These are phyloP conservation scores for Rubroboletus pulcherrimus DNA, from an alignment of 768 basidiomycete genomes.

Conservation along the genomic window DNA sequence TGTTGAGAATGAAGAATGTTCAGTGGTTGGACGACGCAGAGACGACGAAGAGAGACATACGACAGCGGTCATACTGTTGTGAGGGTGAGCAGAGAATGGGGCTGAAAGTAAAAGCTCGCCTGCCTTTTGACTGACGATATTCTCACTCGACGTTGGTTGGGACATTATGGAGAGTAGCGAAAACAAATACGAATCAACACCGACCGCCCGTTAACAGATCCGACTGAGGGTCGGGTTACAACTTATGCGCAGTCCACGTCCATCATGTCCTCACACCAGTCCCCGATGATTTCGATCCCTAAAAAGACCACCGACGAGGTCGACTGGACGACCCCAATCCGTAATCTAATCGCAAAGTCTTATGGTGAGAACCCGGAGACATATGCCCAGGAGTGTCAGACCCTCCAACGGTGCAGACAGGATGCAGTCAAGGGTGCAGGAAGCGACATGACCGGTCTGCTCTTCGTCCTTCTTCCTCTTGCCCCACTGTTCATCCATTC, in stretches of 20 bases:
- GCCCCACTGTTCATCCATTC: neutral
- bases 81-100: neutral
- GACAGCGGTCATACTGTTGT: conserved; percentile 76
- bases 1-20: conserved; percentile 17
- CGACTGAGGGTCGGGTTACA: too few relatives aligned
- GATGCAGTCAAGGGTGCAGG: conserved; percentile 97
- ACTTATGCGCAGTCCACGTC: neutral
- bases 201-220: neutral
- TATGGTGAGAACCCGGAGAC: conserved; percentile 92
- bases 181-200: conserved; percentile 24
- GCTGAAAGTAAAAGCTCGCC: neutral
- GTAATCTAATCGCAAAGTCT: conserved; percentile 80
- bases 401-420: conserved; percentile 87
- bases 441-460: conserved; percentile 87
- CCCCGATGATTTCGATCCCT: conserved; percentile 89
- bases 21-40: conserved; percentile 19
- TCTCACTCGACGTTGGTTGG: conserved; percentile 80
- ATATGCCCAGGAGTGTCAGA: conserved; percentile 79
- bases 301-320: conserved; percentile 95
- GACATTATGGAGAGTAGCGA: conserved; percentile 34
- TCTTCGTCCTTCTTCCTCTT: neutral
- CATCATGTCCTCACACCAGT: conserved; percentile 71
- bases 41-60: conserved; percentile 50
- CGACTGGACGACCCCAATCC: conserved; percentile 91
- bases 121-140: conserved; percentile 88